Evolutionary conservation across 306 rosid species (phyloP).

Genomic region (Mimosa bimucronata): DNA sequence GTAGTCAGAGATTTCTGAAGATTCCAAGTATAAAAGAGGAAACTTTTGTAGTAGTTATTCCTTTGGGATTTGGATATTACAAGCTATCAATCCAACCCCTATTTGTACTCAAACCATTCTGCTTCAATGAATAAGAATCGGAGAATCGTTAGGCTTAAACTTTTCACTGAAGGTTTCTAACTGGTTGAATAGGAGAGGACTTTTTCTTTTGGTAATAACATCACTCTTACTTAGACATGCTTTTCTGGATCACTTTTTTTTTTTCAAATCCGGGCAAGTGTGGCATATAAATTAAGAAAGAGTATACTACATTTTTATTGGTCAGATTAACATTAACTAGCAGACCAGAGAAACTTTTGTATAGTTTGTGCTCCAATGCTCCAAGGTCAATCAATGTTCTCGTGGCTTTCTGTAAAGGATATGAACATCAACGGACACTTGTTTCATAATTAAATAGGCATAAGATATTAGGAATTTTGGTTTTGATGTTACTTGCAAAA

Average conservation of each 20-base stretch:
- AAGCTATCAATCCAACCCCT: background rate
- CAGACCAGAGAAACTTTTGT: too few relatives aligned
- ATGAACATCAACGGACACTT: slow-evolving; percentile 4
- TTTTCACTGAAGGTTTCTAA: background rate
- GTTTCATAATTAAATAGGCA: slow-evolving; percentile 11
- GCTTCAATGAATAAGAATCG: background rate
- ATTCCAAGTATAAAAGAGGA: background rate
- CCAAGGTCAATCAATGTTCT: too few relatives aligned
- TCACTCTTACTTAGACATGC: background rate
- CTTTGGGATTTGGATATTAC: background rate
- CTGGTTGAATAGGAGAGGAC: background rate
- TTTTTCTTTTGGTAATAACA: background rate
- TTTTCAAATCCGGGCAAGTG: background rate
- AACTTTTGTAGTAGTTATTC: background rate
- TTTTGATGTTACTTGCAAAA: slow-evolving; percentile 15
- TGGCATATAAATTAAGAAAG: background rate
- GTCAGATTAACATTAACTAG: too few relatives aligned
- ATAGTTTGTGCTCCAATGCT: too few relatives aligned
- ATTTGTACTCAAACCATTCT: background rate
- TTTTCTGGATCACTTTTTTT: background rate
- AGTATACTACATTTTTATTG: background rate
- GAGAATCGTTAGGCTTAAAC: background rate
- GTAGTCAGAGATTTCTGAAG: background rate
- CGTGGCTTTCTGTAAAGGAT: background rate
- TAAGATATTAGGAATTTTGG: background rate